Conservation (phyloP, 257 asterid genomes). For the Lycium ferocissimum region DNA sequence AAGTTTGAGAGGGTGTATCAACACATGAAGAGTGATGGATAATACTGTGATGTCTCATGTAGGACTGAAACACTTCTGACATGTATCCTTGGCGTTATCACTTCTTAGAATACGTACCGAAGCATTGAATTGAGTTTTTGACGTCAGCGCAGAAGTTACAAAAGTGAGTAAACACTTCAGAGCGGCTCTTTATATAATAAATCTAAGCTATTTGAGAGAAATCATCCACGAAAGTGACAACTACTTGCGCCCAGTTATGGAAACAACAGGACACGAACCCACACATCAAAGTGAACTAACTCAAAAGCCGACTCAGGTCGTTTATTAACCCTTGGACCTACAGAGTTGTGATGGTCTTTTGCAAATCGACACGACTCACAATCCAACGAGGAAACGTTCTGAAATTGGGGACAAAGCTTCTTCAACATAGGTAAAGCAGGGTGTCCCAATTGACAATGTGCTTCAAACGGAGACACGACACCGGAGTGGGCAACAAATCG, state of each 20-base stretch:
- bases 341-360: background rate
- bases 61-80: background rate
- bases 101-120: too few species aligned
- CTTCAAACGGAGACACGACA: background rate
- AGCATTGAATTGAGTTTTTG: too few species aligned
- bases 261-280: background rate
- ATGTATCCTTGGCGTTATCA: background rate
- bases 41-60: background rate
- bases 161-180: too few species aligned
- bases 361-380: background rate
- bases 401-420: background rate
- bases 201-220: too few species aligned
- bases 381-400: background rate
- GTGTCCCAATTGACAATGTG: background rate
- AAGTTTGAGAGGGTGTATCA: background rate
- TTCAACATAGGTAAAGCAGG: background rate
- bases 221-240: too few species aligned
- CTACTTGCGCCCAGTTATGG: too few species aligned
- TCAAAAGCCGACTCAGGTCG: background rate
- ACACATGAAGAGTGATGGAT: background rate
- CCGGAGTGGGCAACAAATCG: background rate
- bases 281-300: background rate
- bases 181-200: too few species aligned
- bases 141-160: too few species aligned
- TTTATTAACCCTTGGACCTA: background rate